Percentiles rank a stretch among this genome's conserved stretches.
phyloP scores from a whole-genome alignment of 2,329 filamentous ascomycete genomes.

The Fusarium piperis region DNA sequence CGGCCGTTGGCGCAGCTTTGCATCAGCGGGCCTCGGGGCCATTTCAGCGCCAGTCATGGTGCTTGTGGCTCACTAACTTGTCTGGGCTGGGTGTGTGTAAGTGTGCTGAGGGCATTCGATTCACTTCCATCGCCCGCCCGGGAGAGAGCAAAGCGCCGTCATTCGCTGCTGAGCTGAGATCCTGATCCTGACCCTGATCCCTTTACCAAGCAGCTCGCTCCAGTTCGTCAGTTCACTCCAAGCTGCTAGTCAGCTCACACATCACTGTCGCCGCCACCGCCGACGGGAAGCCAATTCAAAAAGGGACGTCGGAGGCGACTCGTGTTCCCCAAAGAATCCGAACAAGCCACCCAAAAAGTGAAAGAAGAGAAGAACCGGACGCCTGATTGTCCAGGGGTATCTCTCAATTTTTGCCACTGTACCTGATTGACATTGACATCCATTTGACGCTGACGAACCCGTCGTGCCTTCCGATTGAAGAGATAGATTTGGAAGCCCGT shows the following conservation, averaged over 20 bases:
- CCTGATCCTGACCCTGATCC: slow-evolving; percentile 14
- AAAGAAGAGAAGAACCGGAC: slow-evolving; percentile 18
- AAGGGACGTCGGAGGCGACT: slow-evolving; percentile 35
- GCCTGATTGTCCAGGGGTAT: slow-evolving; percentile 22
- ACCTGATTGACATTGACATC: not conserved
- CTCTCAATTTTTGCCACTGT: not conserved
- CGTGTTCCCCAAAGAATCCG: slow-evolving; percentile 7
- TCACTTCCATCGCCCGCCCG: slow-evolving; percentile 36
- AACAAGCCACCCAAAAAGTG: slow-evolving; percentile 17
- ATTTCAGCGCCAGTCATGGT: slow-evolving; percentile 9
- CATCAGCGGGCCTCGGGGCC: slow-evolving; percentile 26
- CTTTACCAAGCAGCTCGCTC: slow-evolving; percentile 40
- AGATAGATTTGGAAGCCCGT: not conserved
- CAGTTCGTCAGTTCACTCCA: slow-evolving; percentile 30
- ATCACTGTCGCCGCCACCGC: slow-evolving; percentile 35
- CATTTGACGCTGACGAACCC: not conserved
- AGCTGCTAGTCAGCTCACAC: slow-evolving; percentile 41
- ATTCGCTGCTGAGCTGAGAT: slow-evolving; percentile 25
- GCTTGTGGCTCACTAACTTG: slow-evolving; percentile 19
- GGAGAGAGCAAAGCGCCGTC: not conserved
- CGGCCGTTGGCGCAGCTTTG: slow-evolving; percentile 11
- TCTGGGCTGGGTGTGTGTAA: slow-evolving; percentile 15
- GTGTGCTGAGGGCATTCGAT: slow-evolving; percentile 39
- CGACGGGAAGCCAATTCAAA: slow-evolving; percentile 27
- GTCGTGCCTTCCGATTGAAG: not conserved